These are phyloP conservation scores for Apiospora sp. DNA, from an alignment of 2,329 filamentous ascomycete species.

Conservation along the genomic window DNA sequence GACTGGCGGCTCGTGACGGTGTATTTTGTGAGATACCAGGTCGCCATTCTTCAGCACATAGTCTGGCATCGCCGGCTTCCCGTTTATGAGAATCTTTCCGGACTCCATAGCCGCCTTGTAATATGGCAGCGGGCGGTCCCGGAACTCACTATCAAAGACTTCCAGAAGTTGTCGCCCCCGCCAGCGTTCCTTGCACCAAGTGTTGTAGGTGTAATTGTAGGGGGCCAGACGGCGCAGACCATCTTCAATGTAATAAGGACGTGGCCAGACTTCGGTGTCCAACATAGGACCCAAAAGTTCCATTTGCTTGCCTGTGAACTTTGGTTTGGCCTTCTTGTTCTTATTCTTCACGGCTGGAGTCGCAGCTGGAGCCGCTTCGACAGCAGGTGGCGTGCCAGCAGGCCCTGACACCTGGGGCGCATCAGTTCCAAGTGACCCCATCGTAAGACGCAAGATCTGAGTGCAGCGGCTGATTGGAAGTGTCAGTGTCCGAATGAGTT, in stretches of 20 bases:
- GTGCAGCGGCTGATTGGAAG: not conserved
- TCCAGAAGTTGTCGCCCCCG: constrained; percentile 81
- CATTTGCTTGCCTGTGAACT: constrained; percentile 26
- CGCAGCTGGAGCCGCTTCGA: constrained; percentile 22
- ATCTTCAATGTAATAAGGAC: constrained; percentile 83
- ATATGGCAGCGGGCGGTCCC: constrained; percentile 85
- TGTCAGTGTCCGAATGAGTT: constrained; percentile 2
- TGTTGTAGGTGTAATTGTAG: constrained; percentile 95
- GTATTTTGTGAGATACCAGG: constrained; percentile 89
- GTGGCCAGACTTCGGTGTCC: constrained; percentile 54
- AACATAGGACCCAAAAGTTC: constrained; percentile 34
- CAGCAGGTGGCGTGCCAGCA: constrained; percentile 3
- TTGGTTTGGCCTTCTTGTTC: constrained; percentile 29
- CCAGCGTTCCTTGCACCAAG: constrained; percentile 94
- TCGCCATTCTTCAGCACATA: constrained; percentile 88
- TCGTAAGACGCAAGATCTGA: not conserved
- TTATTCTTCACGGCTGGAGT: constrained; percentile 24
- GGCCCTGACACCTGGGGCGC: not conserved
- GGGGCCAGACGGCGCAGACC: constrained; percentile 84
- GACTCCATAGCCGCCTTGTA: constrained; percentile 84
- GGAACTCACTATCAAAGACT: constrained; percentile 90
- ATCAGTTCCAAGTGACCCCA: constrained; percentile 13
- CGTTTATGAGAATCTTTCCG: constrained; percentile 83
- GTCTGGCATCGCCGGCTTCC: constrained; percentile 70
- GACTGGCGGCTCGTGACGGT: constrained; percentile 95